Evolutionary conservation across 306 rosid genomes (phyloP).

Genomic region (Glycyrrhiza uralensis): DNA sequence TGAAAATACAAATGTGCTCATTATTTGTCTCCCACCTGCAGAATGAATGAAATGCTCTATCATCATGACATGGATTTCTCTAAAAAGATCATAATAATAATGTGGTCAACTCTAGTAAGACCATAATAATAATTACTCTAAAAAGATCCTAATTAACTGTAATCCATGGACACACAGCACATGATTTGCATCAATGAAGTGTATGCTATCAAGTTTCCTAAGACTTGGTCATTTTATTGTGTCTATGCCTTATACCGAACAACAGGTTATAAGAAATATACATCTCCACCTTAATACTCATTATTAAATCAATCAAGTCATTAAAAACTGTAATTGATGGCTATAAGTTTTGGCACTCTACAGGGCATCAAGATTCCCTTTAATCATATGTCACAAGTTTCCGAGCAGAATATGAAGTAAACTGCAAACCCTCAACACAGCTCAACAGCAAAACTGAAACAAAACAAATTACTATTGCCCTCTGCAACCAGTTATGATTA

Average conservation of each 20-base stretch:
- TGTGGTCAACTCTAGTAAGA: neutral
- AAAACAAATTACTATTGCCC: no score
- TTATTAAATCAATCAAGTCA: neutral
- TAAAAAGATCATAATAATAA: neutral
- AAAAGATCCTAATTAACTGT: neutral
- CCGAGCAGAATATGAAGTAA: neutral
- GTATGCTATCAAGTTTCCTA: neutral
- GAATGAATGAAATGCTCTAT: neutral
- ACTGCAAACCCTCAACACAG: neutral
- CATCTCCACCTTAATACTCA: neutral
- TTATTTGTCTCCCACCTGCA: constrained; percentile 58
- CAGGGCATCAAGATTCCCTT: no score
- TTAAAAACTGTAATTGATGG: neutral
- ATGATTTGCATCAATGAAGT: neutral
- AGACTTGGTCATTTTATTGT: neutral
- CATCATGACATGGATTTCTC: neutral
- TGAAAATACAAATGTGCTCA: constrained; percentile 37
- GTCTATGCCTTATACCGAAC: neutral
- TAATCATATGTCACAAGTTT: no score
- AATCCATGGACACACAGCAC: neutral
- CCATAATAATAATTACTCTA: neutral
- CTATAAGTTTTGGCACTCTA: no score
- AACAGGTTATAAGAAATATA: neutral
- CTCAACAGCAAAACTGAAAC: neutral
- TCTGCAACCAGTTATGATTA: neutral